phyloP scores from a whole-genome alignment of 352 stramenopile species.

The Phytophthora lateralis region DNA sequence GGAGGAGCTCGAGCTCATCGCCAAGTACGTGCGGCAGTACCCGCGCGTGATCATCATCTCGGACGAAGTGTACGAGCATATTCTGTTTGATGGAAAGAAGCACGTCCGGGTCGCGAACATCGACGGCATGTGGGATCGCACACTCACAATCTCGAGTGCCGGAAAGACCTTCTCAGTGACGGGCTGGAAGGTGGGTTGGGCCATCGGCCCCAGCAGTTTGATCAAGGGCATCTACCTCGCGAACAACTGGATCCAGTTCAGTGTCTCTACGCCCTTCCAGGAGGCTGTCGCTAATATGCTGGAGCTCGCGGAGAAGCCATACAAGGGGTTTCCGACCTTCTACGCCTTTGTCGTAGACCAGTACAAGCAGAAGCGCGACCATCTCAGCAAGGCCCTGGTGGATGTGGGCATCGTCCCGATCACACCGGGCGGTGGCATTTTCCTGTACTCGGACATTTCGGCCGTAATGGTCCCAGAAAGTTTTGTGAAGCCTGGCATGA shows the following conservation, averaged over 20 bases:
- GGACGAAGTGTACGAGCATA: slow-evolving; percentile 99
- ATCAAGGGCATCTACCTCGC: slow-evolving; percentile 78
- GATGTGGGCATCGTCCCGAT: slow-evolving; percentile 71
- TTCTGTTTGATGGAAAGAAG: slow-evolving; percentile 85
- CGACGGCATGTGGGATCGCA: slow-evolving; percentile 86
- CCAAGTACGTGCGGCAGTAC: slow-evolving; percentile 82
- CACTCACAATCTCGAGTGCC: slow-evolving; percentile 89
- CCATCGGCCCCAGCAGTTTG: slow-evolving; percentile 78
- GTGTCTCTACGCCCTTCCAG: slow-evolving; percentile 86
- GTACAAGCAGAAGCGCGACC: slow-evolving; percentile 80
- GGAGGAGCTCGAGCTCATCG: slow-evolving; percentile 93
- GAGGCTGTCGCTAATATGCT: slow-evolving; percentile 85
- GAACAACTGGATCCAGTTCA: slow-evolving; percentile 91
- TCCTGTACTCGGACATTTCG: slow-evolving; percentile 86
- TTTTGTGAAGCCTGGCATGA: slow-evolving; percentile 57
- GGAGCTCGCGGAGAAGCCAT: slow-evolving; percentile 63
- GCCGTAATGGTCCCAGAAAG: slow-evolving; percentile 55
- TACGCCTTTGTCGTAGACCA: slow-evolving; percentile 79
- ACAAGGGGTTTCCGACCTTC: slow-evolving; percentile 78
- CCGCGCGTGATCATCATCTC: slow-evolving; percentile 94
- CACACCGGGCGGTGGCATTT: slow-evolving; percentile 71
- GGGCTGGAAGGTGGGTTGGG: slow-evolving; percentile 94
- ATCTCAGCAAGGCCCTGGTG: slow-evolving; percentile 51
- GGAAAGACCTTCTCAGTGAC: slow-evolving; percentile 94
- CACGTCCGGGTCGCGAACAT: slow-evolving; percentile 79